Conservation (phyloP, 2,329 filamentous ascomycete species). For the Pyrenochaeta sp. region DNA sequence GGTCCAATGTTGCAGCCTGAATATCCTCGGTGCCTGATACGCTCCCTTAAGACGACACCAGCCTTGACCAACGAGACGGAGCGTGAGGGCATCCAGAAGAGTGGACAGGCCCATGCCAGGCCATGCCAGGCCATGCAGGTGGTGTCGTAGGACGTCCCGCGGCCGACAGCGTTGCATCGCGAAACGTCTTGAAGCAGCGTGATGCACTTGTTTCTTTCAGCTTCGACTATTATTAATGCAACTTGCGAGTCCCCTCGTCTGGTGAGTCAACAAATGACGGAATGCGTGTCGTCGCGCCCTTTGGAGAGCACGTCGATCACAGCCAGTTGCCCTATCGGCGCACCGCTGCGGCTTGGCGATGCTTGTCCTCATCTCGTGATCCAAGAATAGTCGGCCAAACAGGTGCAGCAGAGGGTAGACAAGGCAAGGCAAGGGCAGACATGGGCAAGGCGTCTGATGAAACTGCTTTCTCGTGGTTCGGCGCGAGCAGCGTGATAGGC, state of each 20-base stretch:
- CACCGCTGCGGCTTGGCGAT: constrained; percentile 33
- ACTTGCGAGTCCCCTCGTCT: constrained; percentile 1
- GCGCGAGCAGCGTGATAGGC: constrained; percentile 5
- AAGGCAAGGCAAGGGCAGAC: too few relatives aligned
- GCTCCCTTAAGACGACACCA: not conserved
- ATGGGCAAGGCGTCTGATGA: constrained; percentile 23
- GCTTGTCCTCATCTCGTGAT: constrained; percentile 31
- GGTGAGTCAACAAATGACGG: constrained; percentile 22
- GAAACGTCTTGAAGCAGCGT: constrained; percentile 3
- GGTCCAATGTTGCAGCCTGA: not conserved
- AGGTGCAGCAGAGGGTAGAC: too few relatives aligned
- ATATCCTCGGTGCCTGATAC: constrained; percentile 1
- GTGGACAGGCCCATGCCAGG: not conserved
- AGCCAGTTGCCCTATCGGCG: constrained; percentile 19
- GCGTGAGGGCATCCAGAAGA: not conserved
- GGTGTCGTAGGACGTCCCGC: constrained; percentile 13
- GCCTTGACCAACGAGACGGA: too few relatives aligned
- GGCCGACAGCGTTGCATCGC: constrained; percentile 17
- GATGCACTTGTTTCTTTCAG: constrained; percentile 22
- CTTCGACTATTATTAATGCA: constrained; percentile 28
- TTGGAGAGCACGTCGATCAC: constrained; percentile 22
- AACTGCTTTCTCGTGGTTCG: constrained; percentile 22
- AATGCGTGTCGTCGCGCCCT: constrained; percentile 17
- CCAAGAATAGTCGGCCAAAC: constrained; percentile 38
- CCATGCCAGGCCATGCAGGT: constrained; percentile 8